Percentiles rank a stretch among this genome's conserved stretches.
Evolutionary conservation across 2,329 filamentous ascomycete genomes (phyloP).

Genomic region (Emergomyces africanus): DNA sequence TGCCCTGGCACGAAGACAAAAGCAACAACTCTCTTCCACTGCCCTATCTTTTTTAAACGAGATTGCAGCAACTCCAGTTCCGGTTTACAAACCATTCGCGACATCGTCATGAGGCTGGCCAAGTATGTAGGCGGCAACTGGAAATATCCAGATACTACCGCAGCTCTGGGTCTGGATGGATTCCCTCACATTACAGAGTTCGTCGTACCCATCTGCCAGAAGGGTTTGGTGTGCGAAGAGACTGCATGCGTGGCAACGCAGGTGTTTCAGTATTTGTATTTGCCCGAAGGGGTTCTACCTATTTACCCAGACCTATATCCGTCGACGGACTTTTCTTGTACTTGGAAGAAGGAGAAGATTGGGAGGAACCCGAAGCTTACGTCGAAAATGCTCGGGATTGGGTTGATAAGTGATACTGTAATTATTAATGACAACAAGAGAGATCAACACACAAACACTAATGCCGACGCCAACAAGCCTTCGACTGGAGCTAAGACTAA

Average conservation of each 20-base stretch:
- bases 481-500: background rate
- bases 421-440: background rate
- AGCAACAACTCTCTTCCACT: constrained; percentile 12
- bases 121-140: constrained; percentile 12
- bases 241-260: constrained; percentile 10
- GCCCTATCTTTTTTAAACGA: constrained; percentile 12
- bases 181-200: constrained; percentile 13
- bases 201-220: constrained; percentile 14
- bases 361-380: constrained; percentile 6
- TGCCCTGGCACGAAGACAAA: constrained; percentile 7
- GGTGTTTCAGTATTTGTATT: constrained; percentile 8
- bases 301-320: constrained; percentile 7
- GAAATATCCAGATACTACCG: constrained; percentile 10
- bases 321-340: constrained; percentile 3
- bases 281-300: constrained; percentile 3
- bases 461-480: background rate
- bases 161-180: constrained; percentile 9
- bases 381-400: constrained; percentile 7
- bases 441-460: background rate
- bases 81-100: constrained; percentile 3
- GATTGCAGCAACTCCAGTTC: constrained; percentile 1
- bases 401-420: constrained; percentile 2
- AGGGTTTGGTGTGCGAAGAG: constrained; percentile 11
- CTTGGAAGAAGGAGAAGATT: constrained; percentile 4
- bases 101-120: constrained; percentile 9